Conservation (phyloP, 2,329 filamentous ascomycete species). For the Thielaviopsis cerberus region DNA sequence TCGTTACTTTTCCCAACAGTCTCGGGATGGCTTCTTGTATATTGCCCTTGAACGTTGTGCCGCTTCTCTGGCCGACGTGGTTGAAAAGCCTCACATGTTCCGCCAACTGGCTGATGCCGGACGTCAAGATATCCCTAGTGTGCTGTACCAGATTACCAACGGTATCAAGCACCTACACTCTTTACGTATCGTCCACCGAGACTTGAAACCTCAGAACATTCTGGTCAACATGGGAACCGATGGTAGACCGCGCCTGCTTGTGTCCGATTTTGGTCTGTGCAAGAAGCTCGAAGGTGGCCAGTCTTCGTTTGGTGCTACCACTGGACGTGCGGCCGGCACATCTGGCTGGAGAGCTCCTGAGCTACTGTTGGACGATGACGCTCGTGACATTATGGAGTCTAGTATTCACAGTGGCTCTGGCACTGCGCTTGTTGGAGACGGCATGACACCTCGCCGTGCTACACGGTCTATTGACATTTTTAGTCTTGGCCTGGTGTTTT, state of each 20-base stretch:
- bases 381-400: conserved; percentile 19
- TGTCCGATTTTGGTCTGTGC: conserved; percentile 93
- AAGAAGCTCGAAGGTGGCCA: conserved; percentile 92
- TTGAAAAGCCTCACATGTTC: conserved; percentile 54
- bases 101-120: conserved; percentile 52
- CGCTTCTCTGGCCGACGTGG: conserved; percentile 78
- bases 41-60: conserved; percentile 90
- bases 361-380: conserved; percentile 64
- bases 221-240: conserved; percentile 59
- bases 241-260: conserved; percentile 62
- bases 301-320: conserved; percentile 86
- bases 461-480: conserved; percentile 96
- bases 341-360: conserved; percentile 94
- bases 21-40: conserved; percentile 78
- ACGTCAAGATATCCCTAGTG: conserved; percentile 56
- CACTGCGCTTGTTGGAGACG: conserved; percentile 33
- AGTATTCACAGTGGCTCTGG: conserved; percentile 33
- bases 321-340: conserved; percentile 79
- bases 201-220: conserved; percentile 96
- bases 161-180: conserved; percentile 79
- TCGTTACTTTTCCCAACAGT: conserved; percentile 83
- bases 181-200: conserved; percentile 85
- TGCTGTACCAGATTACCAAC: conserved; percentile 75
- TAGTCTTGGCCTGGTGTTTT: conserved; percentile 92
- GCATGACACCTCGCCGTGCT: conserved; percentile 41